Percentiles rank a stretch among this genome's conserved stretches.
phyloP scores from a whole-genome alignment of 2,329 filamentous ascomycete genomes.

The Fusarium abutilonis region DNA sequence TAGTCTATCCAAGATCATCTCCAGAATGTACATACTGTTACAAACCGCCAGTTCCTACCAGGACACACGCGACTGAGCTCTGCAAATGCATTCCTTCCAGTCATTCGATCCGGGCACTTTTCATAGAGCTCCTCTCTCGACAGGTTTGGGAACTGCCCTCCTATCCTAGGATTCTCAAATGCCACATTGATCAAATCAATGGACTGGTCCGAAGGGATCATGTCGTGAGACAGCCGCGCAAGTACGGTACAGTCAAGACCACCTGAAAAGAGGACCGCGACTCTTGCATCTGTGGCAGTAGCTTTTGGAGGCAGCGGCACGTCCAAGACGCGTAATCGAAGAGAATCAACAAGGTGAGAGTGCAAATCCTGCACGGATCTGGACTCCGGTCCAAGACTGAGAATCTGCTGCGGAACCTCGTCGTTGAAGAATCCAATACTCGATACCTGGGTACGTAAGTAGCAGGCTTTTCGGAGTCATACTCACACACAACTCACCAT shows the following conservation, averaged over 20 bases:
- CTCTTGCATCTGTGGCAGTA: conserved; percentile 55
- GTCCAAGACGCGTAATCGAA: conserved; percentile 70
- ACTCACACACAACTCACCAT: conserved; percentile 55
- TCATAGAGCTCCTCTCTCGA: conserved; percentile 68
- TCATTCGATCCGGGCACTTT: conserved; percentile 88
- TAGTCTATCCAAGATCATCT: background rate
- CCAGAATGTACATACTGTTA: conserved; percentile 63
- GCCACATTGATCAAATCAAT: conserved; percentile 95
- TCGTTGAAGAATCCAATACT: conserved; percentile 65
- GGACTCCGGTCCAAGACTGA: conserved; percentile 48
- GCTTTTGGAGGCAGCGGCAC: conserved; percentile 67
- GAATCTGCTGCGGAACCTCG: conserved; percentile 51
- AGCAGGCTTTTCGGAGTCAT: conserved; percentile 46
- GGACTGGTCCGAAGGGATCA: conserved; percentile 72
- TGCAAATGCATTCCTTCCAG: conserved; percentile 80
- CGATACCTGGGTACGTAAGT: conserved; percentile 62
- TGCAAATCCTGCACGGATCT: conserved; percentile 64
- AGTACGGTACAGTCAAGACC: conserved; percentile 92
- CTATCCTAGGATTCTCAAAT: conserved; percentile 89
- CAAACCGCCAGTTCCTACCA: conserved; percentile 79
- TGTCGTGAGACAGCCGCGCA: conserved; percentile 80
- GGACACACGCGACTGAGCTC: conserved; percentile 79
- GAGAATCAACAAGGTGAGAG: conserved; percentile 66
- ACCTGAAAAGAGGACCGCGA: conserved; percentile 91
- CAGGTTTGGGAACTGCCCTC: conserved; percentile 59